Evolutionary conservation across 495 filamentous ascomycete species (phyloP).

Genomic region (Corynascus novoguineensis): DNA sequence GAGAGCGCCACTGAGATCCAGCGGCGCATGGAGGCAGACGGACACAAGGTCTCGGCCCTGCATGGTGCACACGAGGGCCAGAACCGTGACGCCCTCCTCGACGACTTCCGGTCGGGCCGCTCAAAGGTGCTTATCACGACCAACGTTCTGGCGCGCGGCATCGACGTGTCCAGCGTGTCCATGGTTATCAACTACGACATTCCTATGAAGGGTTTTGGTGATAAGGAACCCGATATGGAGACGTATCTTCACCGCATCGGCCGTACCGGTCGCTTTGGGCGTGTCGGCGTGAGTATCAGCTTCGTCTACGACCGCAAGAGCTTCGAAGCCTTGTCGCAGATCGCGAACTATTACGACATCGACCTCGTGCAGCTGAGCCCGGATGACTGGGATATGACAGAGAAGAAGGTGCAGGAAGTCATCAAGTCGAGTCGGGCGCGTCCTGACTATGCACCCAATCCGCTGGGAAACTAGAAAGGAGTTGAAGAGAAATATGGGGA

Average conservation of each 20-base stretch:
- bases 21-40: slow-evolving; percentile 75
- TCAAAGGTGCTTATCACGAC: slow-evolving; percentile 99
- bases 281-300: slow-evolving; percentile 90
- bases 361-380: slow-evolving; percentile 47
- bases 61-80: slow-evolving; percentile 79
- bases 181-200: slow-evolving; percentile 97
- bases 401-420: slow-evolving; percentile 69
- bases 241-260: slow-evolving; percentile 99
- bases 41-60: slow-evolving; percentile 83
- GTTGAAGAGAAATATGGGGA: background rate
- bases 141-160: slow-evolving; percentile 93
- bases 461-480: slow-evolving; percentile 17
- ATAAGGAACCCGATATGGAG: slow-evolving; percentile 64
- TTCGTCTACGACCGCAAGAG: slow-evolving; percentile 79
- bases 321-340: slow-evolving; percentile 68
- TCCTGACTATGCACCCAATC: slow-evolving; percentile 48
- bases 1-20: slow-evolving; percentile 77
- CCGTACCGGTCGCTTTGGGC: slow-evolving; percentile 93
- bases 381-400: slow-evolving; percentile 83
- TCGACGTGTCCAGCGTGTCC: slow-evolving; percentile 93
- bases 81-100: slow-evolving; percentile 79
- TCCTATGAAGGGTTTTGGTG: slow-evolving; percentile 51
- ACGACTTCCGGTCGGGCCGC: slow-evolving; percentile 75
- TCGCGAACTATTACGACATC: slow-evolving; percentile 62
- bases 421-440: slow-evolving; percentile 76